Percentiles rank a stretch among this genome's conserved stretches.
Conservation (phyloP, 1,284 basidiomycete species). For the Cronartium ribicola region DNA sequence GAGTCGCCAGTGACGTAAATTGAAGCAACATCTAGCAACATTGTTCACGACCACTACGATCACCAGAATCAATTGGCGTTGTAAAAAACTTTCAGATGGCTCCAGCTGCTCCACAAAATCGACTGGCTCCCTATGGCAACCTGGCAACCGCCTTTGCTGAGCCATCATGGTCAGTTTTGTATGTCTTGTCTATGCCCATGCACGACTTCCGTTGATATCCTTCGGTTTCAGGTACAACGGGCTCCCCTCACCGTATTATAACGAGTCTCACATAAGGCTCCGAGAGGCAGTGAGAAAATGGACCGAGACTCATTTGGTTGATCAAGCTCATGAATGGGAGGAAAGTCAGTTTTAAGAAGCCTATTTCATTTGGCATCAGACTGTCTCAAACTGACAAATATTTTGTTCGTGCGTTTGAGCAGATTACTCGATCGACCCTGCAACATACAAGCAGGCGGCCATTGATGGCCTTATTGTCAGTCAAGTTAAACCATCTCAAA, state of each 20-base stretch:
- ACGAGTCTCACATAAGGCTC: constrained; percentile 30
- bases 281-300: constrained; percentile 38
- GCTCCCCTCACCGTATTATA: constrained; percentile 43
- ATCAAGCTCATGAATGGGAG: constrained; percentile 39
- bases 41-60: no score
- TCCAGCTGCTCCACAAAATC: no score
- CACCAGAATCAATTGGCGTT: not conserved
- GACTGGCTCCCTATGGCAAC: constrained; percentile 16
- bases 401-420: not conserved
- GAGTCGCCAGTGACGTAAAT: no score
- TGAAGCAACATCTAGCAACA: no score
- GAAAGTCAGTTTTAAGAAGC: constrained; percentile 15
- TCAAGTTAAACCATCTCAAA: not conserved
- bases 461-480: constrained; percentile 36
- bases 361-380: not conserved
- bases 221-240: constrained; percentile 37
- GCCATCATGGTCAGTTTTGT: constrained; percentile 32
- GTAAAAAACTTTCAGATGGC: not conserved
- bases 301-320: constrained; percentile 39
- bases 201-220: not conserved
- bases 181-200: not conserved
- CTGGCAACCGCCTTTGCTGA: constrained; percentile 27
- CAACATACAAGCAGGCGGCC: constrained; percentile 36
- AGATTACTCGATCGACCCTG: constrained; percentile 34
- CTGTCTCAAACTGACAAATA: constrained; percentile 36